Conservation (phyloP, 805 yeast species). For the Yarrowia hollandica region DNA sequence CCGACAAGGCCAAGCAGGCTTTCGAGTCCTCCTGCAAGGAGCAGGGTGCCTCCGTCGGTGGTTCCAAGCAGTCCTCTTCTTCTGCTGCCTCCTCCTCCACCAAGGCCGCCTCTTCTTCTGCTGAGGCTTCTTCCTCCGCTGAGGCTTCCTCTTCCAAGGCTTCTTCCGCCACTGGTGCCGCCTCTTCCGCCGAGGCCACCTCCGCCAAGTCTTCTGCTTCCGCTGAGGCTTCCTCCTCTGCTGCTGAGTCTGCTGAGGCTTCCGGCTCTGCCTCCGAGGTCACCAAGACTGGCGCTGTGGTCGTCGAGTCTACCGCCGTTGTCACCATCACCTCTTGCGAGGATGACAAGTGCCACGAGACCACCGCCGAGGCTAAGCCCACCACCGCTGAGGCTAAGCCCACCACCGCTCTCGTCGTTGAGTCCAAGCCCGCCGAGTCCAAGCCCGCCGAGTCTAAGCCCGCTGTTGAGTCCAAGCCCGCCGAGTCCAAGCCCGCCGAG, state of each 20-base stretch:
- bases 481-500: slow-evolving; percentile 19
- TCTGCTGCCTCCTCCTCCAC: slow-evolving; percentile 35
- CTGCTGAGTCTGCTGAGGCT: background rate
- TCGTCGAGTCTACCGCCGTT: slow-evolving; percentile 19
- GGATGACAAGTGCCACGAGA: slow-evolving; percentile 27
- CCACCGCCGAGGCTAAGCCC: background rate
- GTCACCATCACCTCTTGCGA: slow-evolving; percentile 25
- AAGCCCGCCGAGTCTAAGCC: slow-evolving; percentile 14
- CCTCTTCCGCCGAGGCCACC: slow-evolving; percentile 3
- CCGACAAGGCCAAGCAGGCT: slow-evolving; percentile 58
- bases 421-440: background rate
- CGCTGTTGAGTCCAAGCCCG: background rate
- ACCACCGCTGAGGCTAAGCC: slow-evolving; percentile 7
- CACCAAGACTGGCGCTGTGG: slow-evolving; percentile 7
- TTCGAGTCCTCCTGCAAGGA: slow-evolving; percentile 45
- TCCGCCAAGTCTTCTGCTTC: background rate
- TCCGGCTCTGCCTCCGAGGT: background rate
- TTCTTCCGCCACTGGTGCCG: slow-evolving; percentile 20
- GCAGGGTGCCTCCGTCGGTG: slow-evolving; percentile 30
- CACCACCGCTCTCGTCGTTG: background rate
- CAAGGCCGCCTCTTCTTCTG: slow-evolving; percentile 35
- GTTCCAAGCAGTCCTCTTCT: slow-evolving; percentile 24
- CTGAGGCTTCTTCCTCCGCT: slow-evolving; percentile 36
- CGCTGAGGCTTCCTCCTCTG: background rate
- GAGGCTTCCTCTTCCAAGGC: slow-evolving; percentile 30